A percentile compares a stretch with the other conserved stretches of the same genome.
Evolutionary conservation across 495 filamentous ascomycete genomes (phyloP).

Genomic region (Neurospora sp.): DNA sequence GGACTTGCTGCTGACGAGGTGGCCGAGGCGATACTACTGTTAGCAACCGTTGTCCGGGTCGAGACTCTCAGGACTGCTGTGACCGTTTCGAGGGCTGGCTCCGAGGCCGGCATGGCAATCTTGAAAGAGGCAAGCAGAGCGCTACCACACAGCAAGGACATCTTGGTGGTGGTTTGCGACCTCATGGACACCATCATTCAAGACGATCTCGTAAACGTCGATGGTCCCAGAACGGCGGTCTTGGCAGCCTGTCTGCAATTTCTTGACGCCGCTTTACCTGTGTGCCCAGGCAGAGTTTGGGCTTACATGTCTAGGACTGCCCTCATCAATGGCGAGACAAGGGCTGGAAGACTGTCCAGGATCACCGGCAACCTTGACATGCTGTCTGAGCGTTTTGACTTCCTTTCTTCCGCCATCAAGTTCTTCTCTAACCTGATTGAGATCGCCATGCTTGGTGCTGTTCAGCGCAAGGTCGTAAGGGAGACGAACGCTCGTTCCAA

Average conservation of each 20-base stretch:
- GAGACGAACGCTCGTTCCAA: slow-evolving; percentile 43
- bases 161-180: slow-evolving; percentile 70
- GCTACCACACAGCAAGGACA: slow-evolving; percentile 62
- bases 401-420: slow-evolving; percentile 59
- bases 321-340: slow-evolving; percentile 61
- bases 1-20: slow-evolving; percentile 25
- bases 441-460: slow-evolving; percentile 60
- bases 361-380: slow-evolving; percentile 71
- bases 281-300: slow-evolving; percentile 80
- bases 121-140: slow-evolving; percentile 64
- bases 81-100: slow-evolving; percentile 10
- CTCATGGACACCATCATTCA: slow-evolving; percentile 71
- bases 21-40: slow-evolving; percentile 29
- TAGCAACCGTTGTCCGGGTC: slow-evolving; percentile 33
- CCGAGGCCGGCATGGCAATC: slow-evolving; percentile 35
- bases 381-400: slow-evolving; percentile 60
- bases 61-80: slow-evolving; percentile 21
- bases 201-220: slow-evolving; percentile 40
- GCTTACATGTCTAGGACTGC: slow-evolving; percentile 72
- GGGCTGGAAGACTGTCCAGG: slow-evolving; percentile 59
- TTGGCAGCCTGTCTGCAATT: slow-evolving; percentile 72
- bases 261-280: slow-evolving; percentile 52
- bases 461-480: slow-evolving; percentile 55
- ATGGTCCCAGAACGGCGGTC: slow-evolving; percentile 47
- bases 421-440: slow-evolving; percentile 69